A percentile compares a stretch with the other conserved stretches of the same genome.
Conservation (phyloP, 805 yeast genomes). For the Cyberlindnera maritima region DNA sequence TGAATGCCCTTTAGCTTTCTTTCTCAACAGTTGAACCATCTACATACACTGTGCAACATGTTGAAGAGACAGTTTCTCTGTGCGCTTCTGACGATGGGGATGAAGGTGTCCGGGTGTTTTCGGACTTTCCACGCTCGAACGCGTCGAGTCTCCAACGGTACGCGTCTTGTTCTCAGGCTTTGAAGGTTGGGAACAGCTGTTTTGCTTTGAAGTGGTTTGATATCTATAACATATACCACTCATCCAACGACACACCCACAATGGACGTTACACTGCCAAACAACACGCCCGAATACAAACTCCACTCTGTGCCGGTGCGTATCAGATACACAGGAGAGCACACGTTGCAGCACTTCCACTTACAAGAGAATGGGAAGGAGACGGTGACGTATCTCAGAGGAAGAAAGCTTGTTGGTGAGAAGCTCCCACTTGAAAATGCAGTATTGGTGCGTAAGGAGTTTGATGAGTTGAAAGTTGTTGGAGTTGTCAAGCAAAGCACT, state of each 20-base stretch:
- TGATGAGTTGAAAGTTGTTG: conserved; percentile 19
- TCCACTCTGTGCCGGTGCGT: conserved; percentile 18
- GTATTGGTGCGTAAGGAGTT: conserved; percentile 22
- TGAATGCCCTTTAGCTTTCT: neutral
- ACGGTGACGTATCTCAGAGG: conserved; percentile 34
- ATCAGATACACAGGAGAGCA: conserved; percentile 19
- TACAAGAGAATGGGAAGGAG: neutral
- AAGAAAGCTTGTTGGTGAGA: conserved; percentile 32
- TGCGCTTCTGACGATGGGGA: too few relatives aligned
- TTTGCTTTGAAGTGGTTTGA: too few relatives aligned
- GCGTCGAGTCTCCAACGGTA: neutral
- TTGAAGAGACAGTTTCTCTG: too few relatives aligned
- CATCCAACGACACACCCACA: too few relatives aligned
- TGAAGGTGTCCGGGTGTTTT: neutral
- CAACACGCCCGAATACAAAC: conserved; percentile 6
- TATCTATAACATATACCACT: too few relatives aligned
- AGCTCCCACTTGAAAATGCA: conserved; percentile 13
- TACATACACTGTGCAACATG: too few relatives aligned
- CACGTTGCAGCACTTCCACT: conserved; percentile 9
- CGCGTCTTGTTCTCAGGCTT: neutral
- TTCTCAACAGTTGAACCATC: too few relatives aligned
- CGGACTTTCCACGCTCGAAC: too few relatives aligned
- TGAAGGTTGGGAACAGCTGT: too few relatives aligned
- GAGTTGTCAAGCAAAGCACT: conserved; percentile 14
- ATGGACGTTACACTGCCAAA: neutral